Base-by-base conservation (phyloP, 805 yeast genomes). In the Wickerhamomyces rabaulensis region DNA sequence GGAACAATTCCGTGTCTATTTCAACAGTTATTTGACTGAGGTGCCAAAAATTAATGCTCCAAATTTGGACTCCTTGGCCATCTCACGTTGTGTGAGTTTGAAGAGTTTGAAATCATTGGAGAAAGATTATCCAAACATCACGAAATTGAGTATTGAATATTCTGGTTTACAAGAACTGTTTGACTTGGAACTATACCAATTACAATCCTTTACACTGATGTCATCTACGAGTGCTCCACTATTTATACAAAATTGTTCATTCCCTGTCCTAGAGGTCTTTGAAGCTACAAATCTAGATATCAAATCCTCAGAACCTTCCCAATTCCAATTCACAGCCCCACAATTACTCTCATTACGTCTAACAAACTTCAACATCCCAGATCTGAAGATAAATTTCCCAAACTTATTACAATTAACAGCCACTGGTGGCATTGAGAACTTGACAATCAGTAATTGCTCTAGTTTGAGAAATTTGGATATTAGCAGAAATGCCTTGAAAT, bases 171-270 rank as follows among this genome's bases (percentile, higher is more conserved):
- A 40, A 4, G 41, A 40, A 16, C 29, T 53, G 31, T 22, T 6
- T 2, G 41, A 33, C 10, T 23, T 53, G 6, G 13, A 23, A 6
- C 42, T 51, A 5, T 25, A 42, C 2, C 19, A 40, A 2, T 44
- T 53, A 12, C 26, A 31, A 16, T 19, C 25, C 3, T 37, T 54
- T 20, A 9, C 13, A 0, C 45, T 46, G 35, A 40, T 52, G n/a
- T 48, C 54, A 7, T 52, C 55, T 2, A 44, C 52, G 6, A 50
- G 49, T 31, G 47, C 43, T 10, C 48, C 55, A n/a, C 29, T 53
- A 16, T 31, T 39, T 19, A 39, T 54, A 21, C 7, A n/a, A 36
- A 35, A 47, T 9, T 52, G 57, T 23, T 6, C 13, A 6, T 54
- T 54, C 44, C 54, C 54, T 2, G 27, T 27, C 20, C 44, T 54